Base-by-base conservation (phyloP, 2,329 filamentous ascomycete species). In the Aspergillus tubingensis region DNA sequence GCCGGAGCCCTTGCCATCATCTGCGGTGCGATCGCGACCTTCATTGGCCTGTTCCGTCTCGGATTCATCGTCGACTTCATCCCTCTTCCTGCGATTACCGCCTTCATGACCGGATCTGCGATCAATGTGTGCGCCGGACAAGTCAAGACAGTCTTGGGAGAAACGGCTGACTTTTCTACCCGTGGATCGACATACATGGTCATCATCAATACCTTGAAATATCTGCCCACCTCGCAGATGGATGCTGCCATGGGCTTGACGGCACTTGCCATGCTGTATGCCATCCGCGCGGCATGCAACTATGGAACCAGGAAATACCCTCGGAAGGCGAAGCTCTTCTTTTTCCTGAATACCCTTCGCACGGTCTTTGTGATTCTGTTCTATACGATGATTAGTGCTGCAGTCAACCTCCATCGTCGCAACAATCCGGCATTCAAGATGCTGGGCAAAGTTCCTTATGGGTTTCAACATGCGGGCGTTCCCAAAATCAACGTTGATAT, bases 101-200 rank as follows among this genome's bases (percentile, higher is more conserved):
- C 95, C 3, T 98, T 96, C 81, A 97, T 98, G 91, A 98, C 95
- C 0, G 94, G 94, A 2, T 96, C 94, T 5, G 92, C 94, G 56
- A 85, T 99, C 75, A 96, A 86, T 69, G 98, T 99, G 72, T 88
- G 86, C 15, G 85, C 87, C 19, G 93, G 95, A 36, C 95, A 98
- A 76, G 83, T 97, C 4, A 89, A 91, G 1, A 84, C 85, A 2
- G 79, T 98, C 75, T 85, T 99, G 80, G 95, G 95, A 5, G 88
- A 96, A 71, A 83, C 82, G 1, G 76, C 68, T 7, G 47, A 65
- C 1, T 87, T 95, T 75, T 86, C 88, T 64, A 96, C 87, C 13
- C 84, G 92, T 66, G 92, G 86, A 13, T 77, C 91, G 0, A 92
- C 95, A 0, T 98, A 96, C 73, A 75, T 81, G 67, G 91, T 96